Evolutionary conservation across 768 basidiomycete species (phyloP).

Genomic region (Hypholoma sublateritium): DNA sequence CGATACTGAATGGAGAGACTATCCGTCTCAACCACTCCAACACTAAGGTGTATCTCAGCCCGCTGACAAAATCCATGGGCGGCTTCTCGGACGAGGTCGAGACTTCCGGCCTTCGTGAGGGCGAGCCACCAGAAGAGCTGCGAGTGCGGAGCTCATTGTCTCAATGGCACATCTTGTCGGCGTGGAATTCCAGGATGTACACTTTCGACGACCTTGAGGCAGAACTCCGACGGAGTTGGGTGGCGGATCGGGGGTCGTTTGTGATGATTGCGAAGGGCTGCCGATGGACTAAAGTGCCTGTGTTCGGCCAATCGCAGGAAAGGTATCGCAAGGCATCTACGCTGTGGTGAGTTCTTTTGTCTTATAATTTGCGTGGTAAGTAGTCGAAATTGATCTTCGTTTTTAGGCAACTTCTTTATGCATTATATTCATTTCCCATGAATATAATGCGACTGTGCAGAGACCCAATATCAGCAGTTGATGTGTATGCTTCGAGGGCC

Average conservation of each 20-base stretch:
- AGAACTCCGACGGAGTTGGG: constrained; percentile 38
- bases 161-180: constrained; percentile 37
- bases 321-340: background rate
- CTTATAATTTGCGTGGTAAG: background rate
- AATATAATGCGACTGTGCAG: constrained; percentile 24
- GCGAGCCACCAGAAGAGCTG: constrained; percentile 28
- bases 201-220: constrained; percentile 35
- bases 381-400: background rate
- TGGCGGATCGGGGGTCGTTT: constrained; percentile 35
- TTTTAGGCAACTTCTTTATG: constrained; percentile 13
- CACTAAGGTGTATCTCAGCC: constrained; percentile 30
- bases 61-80: constrained; percentile 10
- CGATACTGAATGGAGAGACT: constrained; percentile 39
- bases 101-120: constrained; percentile 7
- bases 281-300: constrained; percentile 35
- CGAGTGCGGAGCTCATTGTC: constrained; percentile 27
- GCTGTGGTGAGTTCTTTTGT: constrained; percentile 7
- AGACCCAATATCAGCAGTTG: constrained; percentile 31
- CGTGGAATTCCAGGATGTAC: constrained; percentile 33
- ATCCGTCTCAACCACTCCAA: constrained; percentile 37
- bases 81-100: constrained; percentile 10
- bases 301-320: constrained; percentile 10
- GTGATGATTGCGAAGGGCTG: constrained; percentile 37
- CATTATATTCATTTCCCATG: constrained; percentile 27
- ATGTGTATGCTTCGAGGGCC: constrained; percentile 33